Evolutionary conservation across 192 early-diverging fungal species (phyloP), one percentile per base, ranked within the genome.

Genomic region (Rhizoclosmatium sp.): DNA sequence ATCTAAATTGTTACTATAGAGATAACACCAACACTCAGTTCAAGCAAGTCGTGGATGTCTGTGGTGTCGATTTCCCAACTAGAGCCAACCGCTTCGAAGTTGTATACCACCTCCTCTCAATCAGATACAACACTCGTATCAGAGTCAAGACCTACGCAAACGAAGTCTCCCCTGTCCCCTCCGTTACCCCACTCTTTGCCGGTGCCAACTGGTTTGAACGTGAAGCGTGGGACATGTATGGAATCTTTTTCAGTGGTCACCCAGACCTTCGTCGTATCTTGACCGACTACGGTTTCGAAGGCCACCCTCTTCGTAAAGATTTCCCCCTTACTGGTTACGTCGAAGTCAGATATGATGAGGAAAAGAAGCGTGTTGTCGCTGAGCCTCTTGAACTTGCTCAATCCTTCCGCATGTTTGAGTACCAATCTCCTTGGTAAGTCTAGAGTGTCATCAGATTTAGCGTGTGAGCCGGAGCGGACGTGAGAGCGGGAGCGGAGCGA

Each of bases 321-420:
- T 99, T 99, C 88, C 98, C 98, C 61, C 88, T 99, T 56, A 97
- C 95, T 47, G 97, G 98, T n/a, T 99, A 98, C 82, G 96, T 98
- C 7, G 98, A 98, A 87, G 95, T 98, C 47, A 87, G 98, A 67
- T 99, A 98, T 82, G 98, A 99, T 82, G 98, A 99, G 72, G 95
- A 96, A 82, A 95, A 95, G 89, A 99, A 99, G 91, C 88, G 98
- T 56, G 96, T 99, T 16, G 93, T 99, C 56, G 91, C 94, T 44
- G 98, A 99, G 80, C 96, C 96, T 39, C 88, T 99, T 64, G 97
- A 99, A 84, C 87, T 99, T 69, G 91, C 96, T 1, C 98, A 99
- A 88, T 92, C 94, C 40, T 96, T 98, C 89, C 89, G 98, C 75
- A 93, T 95, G 87, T 98, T 97, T 88, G 98, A 99, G 69, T 94